phyloP scores from a whole-genome alignment of 345 rosid species.

The Theobroma cacao region DNA sequence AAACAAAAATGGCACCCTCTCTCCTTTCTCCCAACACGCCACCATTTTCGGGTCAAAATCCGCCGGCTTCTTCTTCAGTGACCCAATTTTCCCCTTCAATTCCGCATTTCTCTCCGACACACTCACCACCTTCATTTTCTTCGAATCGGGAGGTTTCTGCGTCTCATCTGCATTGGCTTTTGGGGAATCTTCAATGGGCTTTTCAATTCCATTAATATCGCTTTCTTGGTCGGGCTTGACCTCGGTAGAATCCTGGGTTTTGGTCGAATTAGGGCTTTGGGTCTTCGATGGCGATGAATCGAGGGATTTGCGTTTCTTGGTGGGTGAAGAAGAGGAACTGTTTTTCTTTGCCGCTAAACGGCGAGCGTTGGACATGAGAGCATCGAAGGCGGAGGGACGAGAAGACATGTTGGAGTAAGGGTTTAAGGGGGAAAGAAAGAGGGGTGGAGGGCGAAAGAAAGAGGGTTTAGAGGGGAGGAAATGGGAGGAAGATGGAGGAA shows the following conservation, averaged over 20 bases:
- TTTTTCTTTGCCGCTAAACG: conserved; percentile 38
- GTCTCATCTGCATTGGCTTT: conserved; percentile 24
- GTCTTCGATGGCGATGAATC: conserved; percentile 11
- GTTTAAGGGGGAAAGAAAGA: conserved; percentile 25
- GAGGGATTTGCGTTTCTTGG: conserved; percentile 44
- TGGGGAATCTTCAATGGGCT: conserved; percentile 13
- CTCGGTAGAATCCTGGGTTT: conserved; percentile 5
- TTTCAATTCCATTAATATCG: background rate
- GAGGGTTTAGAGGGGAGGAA: conserved; percentile 13
- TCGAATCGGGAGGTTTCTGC: background rate
- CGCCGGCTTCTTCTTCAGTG: conserved; percentile 62
- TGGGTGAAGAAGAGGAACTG: conserved; percentile 35
- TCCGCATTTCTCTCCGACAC: conserved; percentile 33
- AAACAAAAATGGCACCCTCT: conserved; percentile 82
- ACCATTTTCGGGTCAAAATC: conserved; percentile 59
- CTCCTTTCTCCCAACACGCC: conserved; percentile 66
- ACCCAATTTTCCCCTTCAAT: conserved; percentile 53
- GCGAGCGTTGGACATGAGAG: conserved; percentile 82
- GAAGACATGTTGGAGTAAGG: conserved; percentile 37
- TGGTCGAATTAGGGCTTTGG: conserved; percentile 17
- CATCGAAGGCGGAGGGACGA: conserved; percentile 79
- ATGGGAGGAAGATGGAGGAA: conserved; percentile 23
- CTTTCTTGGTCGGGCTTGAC: background rate
- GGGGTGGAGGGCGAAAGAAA: conserved; percentile 19
- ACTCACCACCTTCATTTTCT: conserved; percentile 30